phyloP scores from a whole-genome alignment of 176 grass and related monocot genomes.

The Zoysia japonica region DNA sequence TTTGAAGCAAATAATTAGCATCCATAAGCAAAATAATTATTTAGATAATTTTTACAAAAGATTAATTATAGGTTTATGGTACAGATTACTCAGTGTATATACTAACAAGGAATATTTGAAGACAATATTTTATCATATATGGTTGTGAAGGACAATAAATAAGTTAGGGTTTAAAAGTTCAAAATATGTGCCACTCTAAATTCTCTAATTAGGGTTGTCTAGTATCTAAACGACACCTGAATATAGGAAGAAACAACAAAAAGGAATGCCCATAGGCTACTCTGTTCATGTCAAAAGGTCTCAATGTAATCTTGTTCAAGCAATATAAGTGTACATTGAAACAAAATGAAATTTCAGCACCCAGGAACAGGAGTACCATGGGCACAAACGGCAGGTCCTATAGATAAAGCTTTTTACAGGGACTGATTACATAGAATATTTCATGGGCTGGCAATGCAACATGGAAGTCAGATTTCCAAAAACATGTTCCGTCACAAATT shows the following conservation, averaged over 20 bases:
- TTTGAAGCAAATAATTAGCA: too few species aligned
- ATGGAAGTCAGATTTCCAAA: background rate
- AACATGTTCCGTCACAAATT: background rate
- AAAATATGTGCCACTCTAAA: background rate
- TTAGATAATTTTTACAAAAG: too few species aligned
- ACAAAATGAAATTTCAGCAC: background rate
- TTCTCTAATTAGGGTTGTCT: background rate
- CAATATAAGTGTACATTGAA: background rate
- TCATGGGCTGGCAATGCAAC: constrained; percentile 2
- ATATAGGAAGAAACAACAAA: background rate
- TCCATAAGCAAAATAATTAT: too few species aligned
- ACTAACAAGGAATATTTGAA: too few species aligned
- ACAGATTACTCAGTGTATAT: too few species aligned
- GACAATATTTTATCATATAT: background rate
- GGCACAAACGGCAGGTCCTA: background rate
- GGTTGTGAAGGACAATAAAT: background rate
- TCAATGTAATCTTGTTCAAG: background rate
- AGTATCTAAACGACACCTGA: background rate
- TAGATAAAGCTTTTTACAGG: background rate
- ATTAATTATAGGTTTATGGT: too few species aligned
- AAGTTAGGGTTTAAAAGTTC: background rate
- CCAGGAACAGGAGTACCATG: background rate
- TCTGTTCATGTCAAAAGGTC: background rate
- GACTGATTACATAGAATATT: background rate
- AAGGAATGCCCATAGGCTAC: background rate